Conservation (phyloP, 2,329 filamentous ascomycete species). For the Ophiostoma novo-ulmi region DNA sequence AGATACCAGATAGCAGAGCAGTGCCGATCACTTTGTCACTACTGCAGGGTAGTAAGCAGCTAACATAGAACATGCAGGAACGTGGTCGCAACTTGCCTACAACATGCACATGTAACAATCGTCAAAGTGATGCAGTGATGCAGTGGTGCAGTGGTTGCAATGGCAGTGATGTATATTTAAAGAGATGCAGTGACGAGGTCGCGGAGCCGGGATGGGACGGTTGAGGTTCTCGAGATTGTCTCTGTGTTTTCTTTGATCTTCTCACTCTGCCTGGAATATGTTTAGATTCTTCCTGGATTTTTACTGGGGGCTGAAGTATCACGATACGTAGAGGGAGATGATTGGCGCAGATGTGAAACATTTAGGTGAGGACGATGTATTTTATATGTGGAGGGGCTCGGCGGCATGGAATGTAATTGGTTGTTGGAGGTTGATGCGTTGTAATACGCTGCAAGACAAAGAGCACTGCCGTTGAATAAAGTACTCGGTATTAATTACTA, state of each 20-base stretch:
- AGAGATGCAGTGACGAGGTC: not conserved
- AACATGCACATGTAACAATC: conserved; percentile 1
- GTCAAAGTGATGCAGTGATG: not conserved
- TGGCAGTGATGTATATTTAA: not conserved
- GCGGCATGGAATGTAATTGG: not conserved
- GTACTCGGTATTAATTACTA: not conserved
- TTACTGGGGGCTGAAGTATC: not conserved
- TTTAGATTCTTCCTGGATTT: conserved; percentile 11
- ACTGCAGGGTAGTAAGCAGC: not conserved
- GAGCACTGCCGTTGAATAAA: not conserved
- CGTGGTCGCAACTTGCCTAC: not conserved
- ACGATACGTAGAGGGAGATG: conserved; percentile 5
- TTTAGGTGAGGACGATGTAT: not conserved
- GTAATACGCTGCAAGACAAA: not conserved
- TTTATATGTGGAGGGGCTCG: not conserved
- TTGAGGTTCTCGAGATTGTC: not conserved
- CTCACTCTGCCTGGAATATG: not conserved
- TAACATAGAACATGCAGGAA: conserved; percentile 3
- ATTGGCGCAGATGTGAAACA: conserved; percentile 7
- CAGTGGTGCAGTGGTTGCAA: not conserved
- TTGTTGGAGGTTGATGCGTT: not conserved
- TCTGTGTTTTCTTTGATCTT: not conserved
- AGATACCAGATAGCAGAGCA: not conserved
- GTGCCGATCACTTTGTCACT: conserved; percentile 6
- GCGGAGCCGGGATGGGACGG: not conserved